Evolutionary conservation across 2,329 filamentous ascomycete genomes (phyloP), one percentile per base, ranked within the genome.

Genomic region (Boeremia lycopersici): DNA sequence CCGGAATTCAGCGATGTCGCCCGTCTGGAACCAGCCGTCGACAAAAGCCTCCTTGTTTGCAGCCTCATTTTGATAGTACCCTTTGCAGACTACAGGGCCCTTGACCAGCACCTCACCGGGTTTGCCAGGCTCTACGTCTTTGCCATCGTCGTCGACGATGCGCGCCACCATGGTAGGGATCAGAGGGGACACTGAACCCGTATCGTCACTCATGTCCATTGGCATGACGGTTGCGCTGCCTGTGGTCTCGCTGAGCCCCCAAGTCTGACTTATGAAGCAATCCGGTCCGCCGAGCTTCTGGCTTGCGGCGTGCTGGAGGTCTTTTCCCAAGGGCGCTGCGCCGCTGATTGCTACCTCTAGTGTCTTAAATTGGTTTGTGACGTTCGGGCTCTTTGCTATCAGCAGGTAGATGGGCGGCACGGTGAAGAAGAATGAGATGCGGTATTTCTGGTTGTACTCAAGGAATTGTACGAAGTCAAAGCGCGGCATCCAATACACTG

Each of bases 401-500:
- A 81, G 77, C 12, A 86, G 77, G 62, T 78, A 86, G 49, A 88
- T 84, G 1, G 85, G 84, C 8, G 86, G 86, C 1, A 87, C 85
- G 5, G 79, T 83, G 65, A 87, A 82, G 66, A 87, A 81, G 45
- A 69, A 74, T 0, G 82, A 86, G 57, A 86, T 78, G 10, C 71
- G 69, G 63, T 83, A 81, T 43, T 77, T 75, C 36, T 77, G 77
- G 61, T 76, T 78, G 69, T 85, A 81, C 34, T 75, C 71, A 47
- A 87, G 76, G 65, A 88, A 86, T 33, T 79, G 74, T 2, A 70
- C 66, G 54, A 85, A 84, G 56, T 84, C 79, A 67, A 88, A 88
- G 35, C 76, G 78, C 4, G 79, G 75, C 85, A 88, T 87, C 85
- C 85, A 88, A 75, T 84, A 87, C 2, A 83, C 68, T 4, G 67